Evolutionary conservation across 805 yeast species (phyloP).

Genomic region (Wickerhamiella hasegawae): DNA sequence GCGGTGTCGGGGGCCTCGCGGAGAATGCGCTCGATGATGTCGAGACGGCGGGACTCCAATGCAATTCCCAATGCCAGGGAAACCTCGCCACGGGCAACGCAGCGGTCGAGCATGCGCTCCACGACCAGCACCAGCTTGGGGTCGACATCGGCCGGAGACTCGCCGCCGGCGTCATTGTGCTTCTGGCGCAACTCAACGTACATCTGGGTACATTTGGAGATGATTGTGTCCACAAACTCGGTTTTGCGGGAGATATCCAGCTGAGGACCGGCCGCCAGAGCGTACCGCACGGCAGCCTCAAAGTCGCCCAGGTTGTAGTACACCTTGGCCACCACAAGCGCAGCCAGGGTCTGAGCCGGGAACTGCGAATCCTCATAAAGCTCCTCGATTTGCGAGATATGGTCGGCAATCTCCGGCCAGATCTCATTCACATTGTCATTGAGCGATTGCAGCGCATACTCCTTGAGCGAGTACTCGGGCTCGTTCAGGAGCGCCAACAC

Average conservation of each 20-base stretch:
- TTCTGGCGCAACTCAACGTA: conserved; percentile 53
- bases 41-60: conserved; percentile 74
- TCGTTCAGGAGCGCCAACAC: conserved; percentile 80
- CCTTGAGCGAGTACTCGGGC: conserved; percentile 57
- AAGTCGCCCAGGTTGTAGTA: conserved; percentile 88
- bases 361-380: conserved; percentile 73
- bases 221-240: conserved; percentile 87
- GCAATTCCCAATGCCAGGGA: conserved; percentile 82
- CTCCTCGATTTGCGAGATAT: conserved; percentile 74
- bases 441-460: conserved; percentile 71
- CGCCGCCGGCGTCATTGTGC: conserved; percentile 25
- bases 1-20: conserved; percentile 18
- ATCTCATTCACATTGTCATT: conserved; percentile 73
- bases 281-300: conserved; percentile 76
- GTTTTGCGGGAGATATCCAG: conserved; percentile 60
- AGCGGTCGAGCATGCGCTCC: conserved; percentile 73
- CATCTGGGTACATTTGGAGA: conserved; percentile 77
- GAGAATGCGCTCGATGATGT: conserved; percentile 51
- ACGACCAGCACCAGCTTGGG: conserved; percentile 51
- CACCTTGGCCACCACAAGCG: conserved; percentile 79
- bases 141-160: conserved; percentile 26
- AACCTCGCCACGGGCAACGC: conserved; percentile 53
- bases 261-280: conserved; percentile 66
- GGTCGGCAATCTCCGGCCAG: conserved; percentile 96
- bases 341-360: conserved; percentile 68